A percentile compares a stretch with the other conserved stretches of the same genome.
Conservation (phyloP, 2,329 filamentous ascomycete species). For the Penicillium sp. region DNA sequence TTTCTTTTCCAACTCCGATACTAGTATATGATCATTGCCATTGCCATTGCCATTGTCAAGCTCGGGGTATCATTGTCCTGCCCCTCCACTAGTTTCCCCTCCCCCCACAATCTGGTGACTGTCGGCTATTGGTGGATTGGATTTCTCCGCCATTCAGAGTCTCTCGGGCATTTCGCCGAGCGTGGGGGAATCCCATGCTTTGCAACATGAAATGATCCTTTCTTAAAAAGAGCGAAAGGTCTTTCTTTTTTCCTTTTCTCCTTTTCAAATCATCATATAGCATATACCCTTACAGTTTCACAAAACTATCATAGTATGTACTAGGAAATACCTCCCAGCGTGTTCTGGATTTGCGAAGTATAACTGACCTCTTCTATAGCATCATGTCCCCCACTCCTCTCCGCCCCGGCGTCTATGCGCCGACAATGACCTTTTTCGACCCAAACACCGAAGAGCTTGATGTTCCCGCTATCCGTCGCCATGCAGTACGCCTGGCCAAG, state of each 20-base stretch:
- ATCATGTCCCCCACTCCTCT: constrained; percentile 59
- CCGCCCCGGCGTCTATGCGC: constrained; percentile 82
- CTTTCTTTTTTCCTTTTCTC: neutral
- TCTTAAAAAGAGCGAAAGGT: constrained; percentile 8
- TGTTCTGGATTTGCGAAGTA: too few relatives aligned
- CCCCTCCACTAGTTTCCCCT: too few relatives aligned
- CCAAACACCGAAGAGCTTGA: constrained; percentile 77
- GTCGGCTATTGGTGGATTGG: constrained; percentile 23
- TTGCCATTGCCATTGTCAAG: too few relatives aligned
- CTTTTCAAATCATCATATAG: neutral
- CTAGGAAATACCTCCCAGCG: too few relatives aligned
- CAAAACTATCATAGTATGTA: too few relatives aligned
- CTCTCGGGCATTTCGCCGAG: constrained; percentile 26
- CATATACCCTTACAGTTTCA: too few relatives aligned
- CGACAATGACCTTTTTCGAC: constrained; percentile 90
- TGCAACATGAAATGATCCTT: neutral
- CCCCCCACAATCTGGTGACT: constrained; percentile 21
- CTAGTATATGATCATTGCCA: too few relatives aligned
- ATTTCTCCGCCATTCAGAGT: constrained; percentile 25
- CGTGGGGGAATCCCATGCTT: constrained; percentile 22
- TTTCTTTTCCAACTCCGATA: too few relatives aligned
- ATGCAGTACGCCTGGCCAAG: constrained; percentile 76
- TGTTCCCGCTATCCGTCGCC: constrained; percentile 75
- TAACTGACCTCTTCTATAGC: neutral
- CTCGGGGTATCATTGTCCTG: too few relatives aligned